Base-by-base conservation (phyloP, 495 filamentous ascomycete genomes). In the Aspergillus cristatus region DNA sequence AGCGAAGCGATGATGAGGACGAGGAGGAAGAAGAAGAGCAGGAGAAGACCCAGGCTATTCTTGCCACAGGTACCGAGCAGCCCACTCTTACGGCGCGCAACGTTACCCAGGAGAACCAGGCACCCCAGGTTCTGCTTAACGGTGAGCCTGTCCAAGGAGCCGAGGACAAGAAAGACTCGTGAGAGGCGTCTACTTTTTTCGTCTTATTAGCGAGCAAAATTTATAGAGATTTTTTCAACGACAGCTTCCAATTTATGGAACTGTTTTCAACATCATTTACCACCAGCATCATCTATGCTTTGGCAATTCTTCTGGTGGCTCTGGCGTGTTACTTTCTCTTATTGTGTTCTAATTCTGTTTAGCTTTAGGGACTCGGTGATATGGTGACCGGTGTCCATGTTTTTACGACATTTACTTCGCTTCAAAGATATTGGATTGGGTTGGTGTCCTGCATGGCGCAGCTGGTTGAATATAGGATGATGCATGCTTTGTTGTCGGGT, bases 1-100 rank as follows among this genome's bases (percentile, higher is more conserved):
- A 72, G 35, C 57, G 76, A 44, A 80, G 77, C 37, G 76, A 81
- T n/a, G 67, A 78, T 35, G 76, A 79, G 37, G 72, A 71, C 1
- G 62, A 67, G 11, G 68, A 72, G 7, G 67, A 74, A 34, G 65
- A 64, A 18, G 52, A 51, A 26, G 41, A 48, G 28, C 40, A 53
- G 24, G 32, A 34, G 6, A 52, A 50, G 14, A 43, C 37, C 35
- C 51, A 54, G 29, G 57, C 56, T 26, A 46, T 48, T 12, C 32
- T 57, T 20, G 50, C 58, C 18, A 61, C 56, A 15, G 60, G 58
- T 32, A 32, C 36, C 14, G 58, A 62, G 17, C 35, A 42, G 18
- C 35, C 44, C n/a, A 43, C 40, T 12, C 28, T 50, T 6, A 41
- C 41, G 14, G 45, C 52, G 8, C 47, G 55, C 29, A 40, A 46